Evolutionary conservation across 1,284 basidiomycete genomes (phyloP).

Genomic region (Irpex lacteus): DNA sequence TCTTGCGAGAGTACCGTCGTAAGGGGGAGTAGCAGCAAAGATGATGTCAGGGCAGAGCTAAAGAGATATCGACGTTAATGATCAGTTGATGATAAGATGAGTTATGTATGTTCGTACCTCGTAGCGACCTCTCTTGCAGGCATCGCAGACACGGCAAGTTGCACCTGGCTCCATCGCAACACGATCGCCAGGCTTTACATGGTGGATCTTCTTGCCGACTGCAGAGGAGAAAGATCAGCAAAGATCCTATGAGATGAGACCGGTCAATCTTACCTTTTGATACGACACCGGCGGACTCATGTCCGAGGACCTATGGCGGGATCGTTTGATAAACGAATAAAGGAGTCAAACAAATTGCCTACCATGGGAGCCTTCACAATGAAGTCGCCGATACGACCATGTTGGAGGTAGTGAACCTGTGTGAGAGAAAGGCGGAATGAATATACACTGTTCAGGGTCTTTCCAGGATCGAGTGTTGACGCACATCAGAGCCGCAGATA

Average conservation of each 20-base stretch:
- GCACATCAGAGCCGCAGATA: constrained; percentile 87
- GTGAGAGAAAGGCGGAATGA: constrained; percentile 12
- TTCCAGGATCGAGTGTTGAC: constrained; percentile 10
- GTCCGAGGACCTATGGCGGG: constrained; percentile 52
- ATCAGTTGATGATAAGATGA: neutral
- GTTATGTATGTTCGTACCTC: constrained; percentile 45
- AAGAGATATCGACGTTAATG: constrained; percentile 2
- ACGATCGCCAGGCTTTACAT: constrained; percentile 79
- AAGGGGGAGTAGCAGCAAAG: constrained; percentile 89
- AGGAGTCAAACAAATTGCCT: neutral
- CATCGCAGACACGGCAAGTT: constrained; percentile 69
- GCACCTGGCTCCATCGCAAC: constrained; percentile 87
- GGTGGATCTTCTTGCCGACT: constrained; percentile 72
- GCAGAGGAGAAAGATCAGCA: constrained; percentile 3
- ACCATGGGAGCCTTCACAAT: constrained; percentile 79
- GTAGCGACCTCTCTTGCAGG: constrained; percentile 79
- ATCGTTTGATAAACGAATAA: constrained; percentile 1
- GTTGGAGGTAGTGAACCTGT: constrained; percentile 73
- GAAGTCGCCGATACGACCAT: constrained; percentile 80
- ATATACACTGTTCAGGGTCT: neutral
- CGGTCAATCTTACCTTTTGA: constrained; percentile 39
- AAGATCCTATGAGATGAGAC: neutral
- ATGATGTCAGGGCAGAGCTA: constrained; percentile 75
- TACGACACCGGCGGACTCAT: constrained; percentile 61
- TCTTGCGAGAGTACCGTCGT: constrained; percentile 83